These are phyloP conservation scores for Brassica rapa DNA, from an alignment of 345 rosid species.

Conservation along the genomic window DNA sequence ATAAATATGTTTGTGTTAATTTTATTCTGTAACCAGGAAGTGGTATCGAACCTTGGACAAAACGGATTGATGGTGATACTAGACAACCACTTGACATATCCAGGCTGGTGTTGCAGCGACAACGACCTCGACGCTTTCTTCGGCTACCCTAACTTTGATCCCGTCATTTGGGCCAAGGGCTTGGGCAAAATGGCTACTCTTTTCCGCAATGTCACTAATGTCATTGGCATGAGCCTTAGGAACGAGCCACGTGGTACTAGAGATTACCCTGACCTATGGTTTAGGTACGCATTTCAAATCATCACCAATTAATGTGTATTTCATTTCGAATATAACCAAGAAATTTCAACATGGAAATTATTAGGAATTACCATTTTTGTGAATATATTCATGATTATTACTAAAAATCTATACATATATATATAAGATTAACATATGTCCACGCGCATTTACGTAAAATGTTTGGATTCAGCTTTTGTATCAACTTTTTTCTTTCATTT, in stretches of 20 bases:
- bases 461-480: background rate
- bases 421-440: too few relatives aligned
- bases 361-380: too few relatives aligned
- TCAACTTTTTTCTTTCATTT: background rate
- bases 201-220: slow-evolving; percentile 56
- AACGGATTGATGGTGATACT: slow-evolving; percentile 74
- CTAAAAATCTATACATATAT: too few relatives aligned
- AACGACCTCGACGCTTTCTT: slow-evolving; percentile 81
- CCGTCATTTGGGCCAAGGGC: slow-evolving; percentile 66
- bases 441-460: background rate
- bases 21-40: slow-evolving; percentile 48
- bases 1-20: background rate
- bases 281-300: slow-evolving; percentile 40
- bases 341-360: too few relatives aligned
- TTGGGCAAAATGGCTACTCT: slow-evolving; percentile 66
- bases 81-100: slow-evolving; percentile 79
- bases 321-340: too few relatives aligned
- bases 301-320: too few relatives aligned
- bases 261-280: slow-evolving; percentile 73
- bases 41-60: slow-evolving; percentile 64
- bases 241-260: slow-evolving; percentile 79
- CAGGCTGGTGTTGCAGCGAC: slow-evolving; percentile 88
- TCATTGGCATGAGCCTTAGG: slow-evolving; percentile 81
- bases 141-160: slow-evolving; percentile 70
- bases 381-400: too few relatives aligned